Evolutionary conservation across 306 rosid species (phyloP).

Genomic region (Abrus precatorius): DNA sequence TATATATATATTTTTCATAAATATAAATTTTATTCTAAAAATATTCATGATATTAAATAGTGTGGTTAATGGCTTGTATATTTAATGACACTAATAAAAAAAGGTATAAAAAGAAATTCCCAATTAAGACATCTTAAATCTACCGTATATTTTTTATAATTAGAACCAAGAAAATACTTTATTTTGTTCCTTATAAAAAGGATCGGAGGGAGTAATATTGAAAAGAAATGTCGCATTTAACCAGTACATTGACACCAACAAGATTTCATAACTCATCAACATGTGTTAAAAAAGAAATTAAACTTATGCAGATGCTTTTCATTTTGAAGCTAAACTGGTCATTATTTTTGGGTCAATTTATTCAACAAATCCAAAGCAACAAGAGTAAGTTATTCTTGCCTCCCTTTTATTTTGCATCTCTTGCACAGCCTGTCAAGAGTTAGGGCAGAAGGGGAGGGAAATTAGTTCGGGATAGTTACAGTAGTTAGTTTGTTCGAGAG

Average conservation of each 20-base stretch:
- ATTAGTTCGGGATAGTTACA: not conserved
- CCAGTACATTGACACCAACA: not conserved
- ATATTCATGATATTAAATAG: too few species aligned
- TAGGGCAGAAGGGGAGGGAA: not conserved
- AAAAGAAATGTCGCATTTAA: conserved; percentile 9
- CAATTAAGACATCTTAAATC: too few species aligned
- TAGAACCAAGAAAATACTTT: too few species aligned
- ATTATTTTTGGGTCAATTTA: not conserved
- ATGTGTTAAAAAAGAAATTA: not conserved
- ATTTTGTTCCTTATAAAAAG: too few species aligned
- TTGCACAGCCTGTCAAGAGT: not conserved
- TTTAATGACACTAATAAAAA: too few species aligned
- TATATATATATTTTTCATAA: too few species aligned
- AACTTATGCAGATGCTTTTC: conserved; percentile 25
- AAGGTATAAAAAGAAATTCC: too few species aligned
- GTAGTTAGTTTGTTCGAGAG: not conserved
- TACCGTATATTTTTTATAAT: too few species aligned
- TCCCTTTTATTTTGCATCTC: conserved; percentile 13
- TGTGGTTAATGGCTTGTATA: too few species aligned
- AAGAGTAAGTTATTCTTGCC: not conserved
- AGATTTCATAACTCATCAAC: conserved; percentile 24
- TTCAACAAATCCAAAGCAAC: conserved; percentile 13
- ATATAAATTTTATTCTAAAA: too few species aligned
- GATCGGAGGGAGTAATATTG: not conserved
- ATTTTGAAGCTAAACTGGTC: conserved; percentile 24